These are phyloP conservation scores for Glarea lozoyensis DNA, from an alignment of 495 filamentous ascomycete species.

Conservation along the genomic window DNA sequence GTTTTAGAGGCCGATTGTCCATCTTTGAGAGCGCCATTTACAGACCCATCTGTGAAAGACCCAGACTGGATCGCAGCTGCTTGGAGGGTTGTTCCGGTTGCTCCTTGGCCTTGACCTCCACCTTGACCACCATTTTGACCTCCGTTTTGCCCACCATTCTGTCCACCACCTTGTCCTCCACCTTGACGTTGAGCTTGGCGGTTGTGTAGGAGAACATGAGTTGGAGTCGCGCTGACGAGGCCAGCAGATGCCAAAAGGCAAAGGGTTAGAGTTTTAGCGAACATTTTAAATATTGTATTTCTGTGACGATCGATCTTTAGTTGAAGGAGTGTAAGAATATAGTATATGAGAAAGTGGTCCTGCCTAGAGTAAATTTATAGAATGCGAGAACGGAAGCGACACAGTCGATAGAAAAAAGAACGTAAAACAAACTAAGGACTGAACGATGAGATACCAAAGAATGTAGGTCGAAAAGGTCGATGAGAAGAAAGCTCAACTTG, in stretches of 20 bases:
- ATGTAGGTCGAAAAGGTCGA: slow-evolving; percentile 20
- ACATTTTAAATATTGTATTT: slow-evolving; percentile 13
- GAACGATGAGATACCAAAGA: slow-evolving; percentile 9
- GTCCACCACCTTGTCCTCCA: too few species aligned
- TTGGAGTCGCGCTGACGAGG: slow-evolving; percentile 12
- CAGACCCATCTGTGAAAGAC: slow-evolving; percentile 17
- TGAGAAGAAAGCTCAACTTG: slow-evolving; percentile 4
- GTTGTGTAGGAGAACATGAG: slow-evolving; percentile 6
- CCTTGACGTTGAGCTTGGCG: too few species aligned
- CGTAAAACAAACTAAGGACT: slow-evolving; percentile 10
- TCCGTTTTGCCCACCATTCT: not conserved
- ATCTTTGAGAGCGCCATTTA: slow-evolving; percentile 10
- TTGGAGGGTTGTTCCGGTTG: slow-evolving; percentile 13
- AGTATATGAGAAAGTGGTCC: too few species aligned
- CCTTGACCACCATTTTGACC: slow-evolving; percentile 3
- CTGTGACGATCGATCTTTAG: slow-evolving; percentile 2
- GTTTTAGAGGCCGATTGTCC: slow-evolving; percentile 17
- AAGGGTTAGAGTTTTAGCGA: slow-evolving; percentile 11
- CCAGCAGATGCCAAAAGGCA: slow-evolving; percentile 18
- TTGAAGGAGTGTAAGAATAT: slow-evolving; percentile 9
- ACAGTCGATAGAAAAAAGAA: slow-evolving; percentile 19
- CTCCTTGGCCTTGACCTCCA: slow-evolving; percentile 3
- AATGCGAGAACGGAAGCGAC: slow-evolving; percentile 13
- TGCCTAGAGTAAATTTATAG: slow-evolving; percentile 9
- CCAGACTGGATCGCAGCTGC: slow-evolving; percentile 18